Conservation (phyloP, 1,284 basidiomycete genomes). For the Peniophora sp. region DNA sequence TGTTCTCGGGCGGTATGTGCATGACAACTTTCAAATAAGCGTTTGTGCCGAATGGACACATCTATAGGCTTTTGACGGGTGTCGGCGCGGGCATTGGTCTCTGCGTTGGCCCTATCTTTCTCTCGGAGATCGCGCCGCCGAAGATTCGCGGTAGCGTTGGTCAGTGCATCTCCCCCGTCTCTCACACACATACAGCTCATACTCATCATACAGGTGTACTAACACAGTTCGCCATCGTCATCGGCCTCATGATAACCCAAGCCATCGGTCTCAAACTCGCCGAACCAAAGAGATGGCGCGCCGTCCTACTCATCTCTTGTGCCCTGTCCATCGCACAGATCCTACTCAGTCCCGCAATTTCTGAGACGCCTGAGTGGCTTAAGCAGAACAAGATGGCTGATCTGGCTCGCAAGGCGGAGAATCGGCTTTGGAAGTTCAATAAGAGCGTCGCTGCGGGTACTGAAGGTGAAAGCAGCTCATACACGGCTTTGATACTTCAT, state of each 20-base stretch:
- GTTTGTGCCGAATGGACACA: too few relatives aligned
- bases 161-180: conserved; percentile 18
- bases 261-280: conserved; percentile 55
- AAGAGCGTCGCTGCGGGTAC: too few relatives aligned
- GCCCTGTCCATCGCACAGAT: conserved; percentile 54
- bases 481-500: too few relatives aligned
- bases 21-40: not conserved
- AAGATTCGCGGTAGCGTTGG: conserved; percentile 70
- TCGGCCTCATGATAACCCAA: conserved; percentile 80
- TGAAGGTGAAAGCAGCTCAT: too few relatives aligned
- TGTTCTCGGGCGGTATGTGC: conserved; percentile 56
- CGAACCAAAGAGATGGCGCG: conserved; percentile 63
- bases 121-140: conserved; percentile 75
- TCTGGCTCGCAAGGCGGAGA: conserved; percentile 7
- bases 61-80: conserved; percentile 69
- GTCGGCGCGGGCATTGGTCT: conserved; percentile 78
- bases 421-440: conserved; percentile 3
- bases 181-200: too few relatives aligned
- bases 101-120: conserved; percentile 81
- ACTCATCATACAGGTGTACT: conserved; percentile 55
- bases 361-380: conserved; percentile 68
- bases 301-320: conserved; percentile 65
- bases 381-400: conserved; percentile 22
- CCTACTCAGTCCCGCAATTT: conserved; percentile 38
- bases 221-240: conserved; percentile 82